These are phyloP conservation scores for Umbelopsis isabellina DNA, from an alignment of 192 early-diverging fungal genomes.

Conservation along the genomic window DNA sequence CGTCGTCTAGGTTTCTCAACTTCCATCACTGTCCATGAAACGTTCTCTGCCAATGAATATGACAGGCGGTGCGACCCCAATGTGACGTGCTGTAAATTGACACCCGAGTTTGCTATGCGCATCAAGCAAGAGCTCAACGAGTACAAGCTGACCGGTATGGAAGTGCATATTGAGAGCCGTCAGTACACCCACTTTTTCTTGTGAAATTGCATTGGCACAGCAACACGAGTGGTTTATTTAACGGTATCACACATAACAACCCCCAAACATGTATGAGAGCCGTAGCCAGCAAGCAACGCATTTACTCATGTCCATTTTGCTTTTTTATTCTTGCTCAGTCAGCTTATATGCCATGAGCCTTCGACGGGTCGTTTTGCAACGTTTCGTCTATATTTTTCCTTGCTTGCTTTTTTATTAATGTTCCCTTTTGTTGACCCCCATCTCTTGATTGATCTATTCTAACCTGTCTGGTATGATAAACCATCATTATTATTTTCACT, in stretches of 20 bases:
- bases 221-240: no score
- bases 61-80: constrained; percentile 86
- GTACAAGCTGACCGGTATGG: constrained; percentile 93
- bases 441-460: no score
- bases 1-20: constrained; percentile 52
- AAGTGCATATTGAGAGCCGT: constrained; percentile 79
- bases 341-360: no score
- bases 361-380: no score
- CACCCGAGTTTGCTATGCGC: constrained; percentile 78
- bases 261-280: no score
- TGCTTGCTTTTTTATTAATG: no score
- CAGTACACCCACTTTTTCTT: constrained; percentile 74
- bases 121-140: constrained; percentile 96
- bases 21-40: constrained; percentile 64
- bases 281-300: no score
- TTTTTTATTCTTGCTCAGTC: no score
- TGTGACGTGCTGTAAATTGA: constrained; percentile 81
- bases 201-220: constrained; percentile 39
- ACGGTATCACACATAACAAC: no score
- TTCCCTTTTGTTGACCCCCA: no score
- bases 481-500: background rate
- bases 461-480: background rate
- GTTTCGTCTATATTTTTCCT: no score
- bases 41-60: constrained; percentile 77
- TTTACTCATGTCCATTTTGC: no score